phyloP scores from a whole-genome alignment of 306 rosid genomes.

The Medicago arabica region DNA sequence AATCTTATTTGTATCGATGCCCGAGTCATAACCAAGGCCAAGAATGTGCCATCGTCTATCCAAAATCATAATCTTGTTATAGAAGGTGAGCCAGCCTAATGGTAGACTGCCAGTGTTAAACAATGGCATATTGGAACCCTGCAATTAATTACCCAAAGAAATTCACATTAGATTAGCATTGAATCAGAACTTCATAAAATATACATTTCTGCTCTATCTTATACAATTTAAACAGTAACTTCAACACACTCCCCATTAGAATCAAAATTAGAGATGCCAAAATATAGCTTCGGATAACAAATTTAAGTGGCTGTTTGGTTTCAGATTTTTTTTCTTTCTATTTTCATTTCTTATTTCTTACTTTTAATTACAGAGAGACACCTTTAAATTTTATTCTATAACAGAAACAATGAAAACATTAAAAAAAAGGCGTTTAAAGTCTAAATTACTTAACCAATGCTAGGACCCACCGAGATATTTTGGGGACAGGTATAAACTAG shows the following conservation, averaged over 20 bases:
- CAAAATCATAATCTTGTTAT: conserved; percentile 65
- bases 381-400: background rate
- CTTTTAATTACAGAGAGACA: background rate
- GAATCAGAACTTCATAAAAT: conserved; percentile 18
- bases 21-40: conserved; percentile 79
- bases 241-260: conserved; percentile 1
- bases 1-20: conserved; percentile 49
- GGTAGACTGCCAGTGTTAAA: conserved; percentile 81
- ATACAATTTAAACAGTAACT: conserved; percentile 11
- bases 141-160: conserved; percentile 46
- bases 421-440: conserved; percentile 5
- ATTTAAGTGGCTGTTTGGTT: background rate
- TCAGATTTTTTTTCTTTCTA: background rate
- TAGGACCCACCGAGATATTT: background rate
- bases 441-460: conserved; percentile 22
- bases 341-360: background rate
- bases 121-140: conserved; percentile 77
- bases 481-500: background rate
- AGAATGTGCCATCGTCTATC: conserved; percentile 84
- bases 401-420: background rate
- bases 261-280: conserved; percentile 26
- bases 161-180: conserved; percentile 28
- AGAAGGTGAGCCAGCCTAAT: conserved; percentile 91
- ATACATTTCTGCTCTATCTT: conserved; percentile 19
- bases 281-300: background rate